Base-by-base conservation (phyloP, 2,329 filamentous ascomycete genomes). In the Pestalotiopsis sp. region DNA sequence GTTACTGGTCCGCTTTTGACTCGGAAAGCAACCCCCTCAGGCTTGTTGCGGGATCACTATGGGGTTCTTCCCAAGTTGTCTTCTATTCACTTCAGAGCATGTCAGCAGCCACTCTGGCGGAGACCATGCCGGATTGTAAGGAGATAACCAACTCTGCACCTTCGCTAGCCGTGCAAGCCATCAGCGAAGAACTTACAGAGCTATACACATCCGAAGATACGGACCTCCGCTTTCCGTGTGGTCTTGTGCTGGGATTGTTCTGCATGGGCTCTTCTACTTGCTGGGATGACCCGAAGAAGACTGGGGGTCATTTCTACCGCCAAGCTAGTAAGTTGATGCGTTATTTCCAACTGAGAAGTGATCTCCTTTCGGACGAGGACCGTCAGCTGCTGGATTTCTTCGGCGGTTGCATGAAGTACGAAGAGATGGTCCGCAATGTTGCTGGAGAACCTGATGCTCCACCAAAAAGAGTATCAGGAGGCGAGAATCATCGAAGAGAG, bases 71-170 rank as follows among this genome's bases (percentile, higher is more conserved):
- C 17, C n/a, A 39, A 13, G 25, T 58, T 12, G 64, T 66, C 13
- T 66, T 66, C 20, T 57, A 66, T 27, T 66, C 64, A 3, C 45
- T 66, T 20, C 64, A 66, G 49, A 66, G 49, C 17, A 66, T 66
- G 64, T 56, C 64, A 4, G 64, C 64, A 4, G 64, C 64, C 14
- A 20, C 64, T 17, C n/a, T 66, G 64, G 39, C 57, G 4, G 49
- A 58, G 20, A 57, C n/a, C 36, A 41, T 66, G 25, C 64, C 64
- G 17, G 36, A 66, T 39, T 9, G 57, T 20, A 58, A 58, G 49
- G 64, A 23, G 23, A 38, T 66, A 6, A 31, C 23, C 20, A 58
- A 17, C 20, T 57, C n/a, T n/a, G 45, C 64, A 4, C 45, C 64
- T 7, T 27, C 27, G 23, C 17, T 66, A 17, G 64, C 64, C 13